phyloP scores from a whole-genome alignment of 768 basidiomycete species.

The Hypholoma sublateritium region DNA sequence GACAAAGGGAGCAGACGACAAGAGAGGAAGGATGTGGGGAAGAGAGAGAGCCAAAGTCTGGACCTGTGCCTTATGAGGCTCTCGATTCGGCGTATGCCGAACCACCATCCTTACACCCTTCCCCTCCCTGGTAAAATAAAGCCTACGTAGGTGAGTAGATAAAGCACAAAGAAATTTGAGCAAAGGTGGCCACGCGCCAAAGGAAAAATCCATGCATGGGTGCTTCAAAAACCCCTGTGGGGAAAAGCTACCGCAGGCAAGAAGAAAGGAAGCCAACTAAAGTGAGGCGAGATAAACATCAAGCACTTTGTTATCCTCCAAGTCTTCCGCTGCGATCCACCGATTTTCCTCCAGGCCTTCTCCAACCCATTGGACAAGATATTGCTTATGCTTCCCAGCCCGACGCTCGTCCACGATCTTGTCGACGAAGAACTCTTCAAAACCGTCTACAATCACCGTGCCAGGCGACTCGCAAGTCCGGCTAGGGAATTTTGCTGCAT shows the following conservation, averaged over 20 bases:
- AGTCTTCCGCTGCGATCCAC: constrained; percentile 26
- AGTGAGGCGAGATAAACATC: constrained; percentile 6
- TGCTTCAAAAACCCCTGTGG: constrained; percentile 13
- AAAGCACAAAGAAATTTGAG: neutral
- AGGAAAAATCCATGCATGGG: constrained; percentile 5
- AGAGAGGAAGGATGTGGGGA: no score
- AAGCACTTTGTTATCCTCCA: constrained; percentile 21
- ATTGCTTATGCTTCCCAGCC: constrained; percentile 23
- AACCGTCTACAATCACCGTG: constrained; percentile 22
- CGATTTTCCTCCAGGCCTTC: constrained; percentile 22
- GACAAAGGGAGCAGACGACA: no score
- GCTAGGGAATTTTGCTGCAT: constrained; percentile 26
- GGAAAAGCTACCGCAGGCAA: constrained; percentile 16
- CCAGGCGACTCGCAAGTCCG: constrained; percentile 17
- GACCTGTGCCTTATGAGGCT: no score
- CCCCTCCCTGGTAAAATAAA: neutral
- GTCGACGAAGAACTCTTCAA: constrained; percentile 19
- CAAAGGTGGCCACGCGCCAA: neutral
- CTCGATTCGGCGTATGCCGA: no score
- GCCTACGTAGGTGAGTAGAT: neutral
- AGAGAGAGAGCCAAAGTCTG: no score
- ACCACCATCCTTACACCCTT: neutral
- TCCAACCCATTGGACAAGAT: constrained; percentile 28
- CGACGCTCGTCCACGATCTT: constrained; percentile 26
- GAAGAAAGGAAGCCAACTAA: neutral